Base-by-base conservation (phyloP, 768 basidiomycete species). In the Scleroderma citrinum region DNA sequence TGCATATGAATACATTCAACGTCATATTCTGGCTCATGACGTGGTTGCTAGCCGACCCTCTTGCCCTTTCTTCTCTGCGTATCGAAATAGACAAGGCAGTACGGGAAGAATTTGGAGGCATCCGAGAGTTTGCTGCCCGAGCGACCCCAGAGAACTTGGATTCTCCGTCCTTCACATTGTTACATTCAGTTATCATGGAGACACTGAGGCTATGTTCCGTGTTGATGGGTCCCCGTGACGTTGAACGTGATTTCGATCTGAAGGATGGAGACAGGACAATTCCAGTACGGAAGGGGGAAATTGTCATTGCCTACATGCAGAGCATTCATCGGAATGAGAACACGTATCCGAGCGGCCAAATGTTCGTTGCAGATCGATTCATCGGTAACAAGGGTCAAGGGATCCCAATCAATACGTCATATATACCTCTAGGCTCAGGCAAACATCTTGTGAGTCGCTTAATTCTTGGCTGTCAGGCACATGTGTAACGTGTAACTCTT, bases 31-130 rank as follows among this genome's bases (percentile, higher is more conserved):
- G 62, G 16, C 41, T 51, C 20, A 31, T 63, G 3, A 51, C 56
- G 1, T 60, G 50, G 31, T 64, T 81, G 21, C 64, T 80, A 30
- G 67, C 70, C 42, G 60, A 74, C 47, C 73, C 74, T 0, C 59
- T 63, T n/a, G 70, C 65, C 1, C 65, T 78, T 61, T 65, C 68
- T 24, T 73, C 69, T 44, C 67, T 79, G 5, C 73, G 73, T 2
- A 61, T 65, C 4, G 76, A 81, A 50, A 61, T 81, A 12, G 78
- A 80, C 34, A 19, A 14, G 6, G 58, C 53, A 1, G 44, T 63
- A 6, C 23, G 49, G 24, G 54, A 35, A 3, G 37, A 30, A 8
- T 57, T 44, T 1, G 48, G 57, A 2, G 35, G 29, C 38, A 40
- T 63, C 40, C 55, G 55, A 17, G 23, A 20, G 12, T 41, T 63